Conservation (phyloP, 805 yeast species). For the Tetrapisispora nanseiensis region DNA sequence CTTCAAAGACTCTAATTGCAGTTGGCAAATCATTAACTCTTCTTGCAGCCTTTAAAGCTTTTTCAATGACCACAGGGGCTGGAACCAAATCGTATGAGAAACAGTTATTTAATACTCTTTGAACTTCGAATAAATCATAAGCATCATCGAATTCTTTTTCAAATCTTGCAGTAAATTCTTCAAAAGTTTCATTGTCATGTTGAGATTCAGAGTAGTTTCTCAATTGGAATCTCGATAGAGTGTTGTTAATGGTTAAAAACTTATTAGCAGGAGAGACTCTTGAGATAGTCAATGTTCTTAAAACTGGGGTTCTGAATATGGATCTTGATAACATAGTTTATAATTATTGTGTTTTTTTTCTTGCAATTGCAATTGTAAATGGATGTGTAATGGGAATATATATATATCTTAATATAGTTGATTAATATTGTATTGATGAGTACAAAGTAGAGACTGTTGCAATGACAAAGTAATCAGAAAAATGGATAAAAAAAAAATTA, state of each 20-base stretch:
- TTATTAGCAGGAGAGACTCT: not conserved
- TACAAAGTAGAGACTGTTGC: too few species aligned
- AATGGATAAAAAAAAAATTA: too few species aligned
- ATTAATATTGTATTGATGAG: too few species aligned
- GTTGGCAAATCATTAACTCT: conserved; percentile 98
- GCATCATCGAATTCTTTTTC: conserved; percentile 96
- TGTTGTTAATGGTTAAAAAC: not conserved
- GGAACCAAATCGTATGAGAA: conserved; percentile 98
- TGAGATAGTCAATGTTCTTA: conserved; percentile 10
- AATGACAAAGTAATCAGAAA: too few species aligned
- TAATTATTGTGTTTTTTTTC: not conserved
- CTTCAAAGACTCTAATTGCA: conserved; percentile 97
- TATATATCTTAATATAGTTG: too few species aligned
- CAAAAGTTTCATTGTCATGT: conserved; percentile 87
- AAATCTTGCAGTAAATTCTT: conserved; percentile 83
- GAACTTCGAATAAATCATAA: conserved; percentile 77
- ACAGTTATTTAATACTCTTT: conserved; percentile 93
- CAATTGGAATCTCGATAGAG: conserved; percentile 13
- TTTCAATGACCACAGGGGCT: conserved; percentile 90
- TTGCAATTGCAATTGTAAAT: not conserved
- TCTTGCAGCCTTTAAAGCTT: conserved; percentile 95
- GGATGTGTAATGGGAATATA: too few species aligned
- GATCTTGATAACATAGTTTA: conserved; percentile 12
- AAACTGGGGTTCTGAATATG: conserved; percentile 9
- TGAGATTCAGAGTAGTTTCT: conserved; percentile 64